Conservation (phyloP, 768 basidiomycete genomes). For the Sporobolomyces roseus region DNA sequence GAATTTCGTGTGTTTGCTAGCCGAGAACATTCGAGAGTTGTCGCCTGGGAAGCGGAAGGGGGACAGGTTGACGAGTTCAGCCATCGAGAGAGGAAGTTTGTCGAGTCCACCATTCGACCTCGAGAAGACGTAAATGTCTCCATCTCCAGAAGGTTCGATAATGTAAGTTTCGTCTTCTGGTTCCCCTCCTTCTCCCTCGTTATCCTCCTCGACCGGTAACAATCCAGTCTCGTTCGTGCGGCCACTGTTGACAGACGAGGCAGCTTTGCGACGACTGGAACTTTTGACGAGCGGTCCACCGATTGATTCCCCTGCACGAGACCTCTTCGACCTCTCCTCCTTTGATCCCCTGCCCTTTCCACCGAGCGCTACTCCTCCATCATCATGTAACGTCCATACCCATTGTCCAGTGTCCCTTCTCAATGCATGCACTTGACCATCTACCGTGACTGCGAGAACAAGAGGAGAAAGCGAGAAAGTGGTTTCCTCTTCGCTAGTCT, state of each 20-base stretch:
- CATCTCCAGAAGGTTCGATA: slow-evolving; percentile 81
- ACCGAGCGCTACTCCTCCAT: slow-evolving; percentile 44
- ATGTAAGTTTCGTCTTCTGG: slow-evolving; percentile 69
- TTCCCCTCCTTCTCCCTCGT: slow-evolving; percentile 22
- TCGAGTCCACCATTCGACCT: slow-evolving; percentile 55
- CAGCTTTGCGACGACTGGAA: slow-evolving; percentile 42
- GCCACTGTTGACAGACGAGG: slow-evolving; percentile 46
- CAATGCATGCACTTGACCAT: slow-evolving; percentile 90
- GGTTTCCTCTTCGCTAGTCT: not conserved
- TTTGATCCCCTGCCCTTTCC: slow-evolving; percentile 20
- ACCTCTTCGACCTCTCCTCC: slow-evolving; percentile 41
- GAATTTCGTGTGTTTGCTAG: slow-evolving; percentile 78
- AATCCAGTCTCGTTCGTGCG: slow-evolving; percentile 42
- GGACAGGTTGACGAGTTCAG: slow-evolving; percentile 83
- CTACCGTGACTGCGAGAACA: slow-evolving; percentile 85
- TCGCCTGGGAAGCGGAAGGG: slow-evolving; percentile 73
- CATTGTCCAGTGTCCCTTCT: slow-evolving; percentile 76
- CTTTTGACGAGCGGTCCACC: slow-evolving; percentile 38
- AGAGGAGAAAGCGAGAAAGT: slow-evolving; percentile 70
- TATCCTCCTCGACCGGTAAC: slow-evolving; percentile 46
- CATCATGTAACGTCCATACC: slow-evolving; percentile 78
- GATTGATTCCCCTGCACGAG: slow-evolving; percentile 30
- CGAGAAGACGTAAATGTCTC: slow-evolving; percentile 82
- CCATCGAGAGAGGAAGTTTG: slow-evolving; percentile 84
- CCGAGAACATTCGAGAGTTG: slow-evolving; percentile 73